Evolutionary conservation across 2,329 filamentous ascomycete genomes (phyloP).

Genomic region (Fusarium oligoseptatum): DNA sequence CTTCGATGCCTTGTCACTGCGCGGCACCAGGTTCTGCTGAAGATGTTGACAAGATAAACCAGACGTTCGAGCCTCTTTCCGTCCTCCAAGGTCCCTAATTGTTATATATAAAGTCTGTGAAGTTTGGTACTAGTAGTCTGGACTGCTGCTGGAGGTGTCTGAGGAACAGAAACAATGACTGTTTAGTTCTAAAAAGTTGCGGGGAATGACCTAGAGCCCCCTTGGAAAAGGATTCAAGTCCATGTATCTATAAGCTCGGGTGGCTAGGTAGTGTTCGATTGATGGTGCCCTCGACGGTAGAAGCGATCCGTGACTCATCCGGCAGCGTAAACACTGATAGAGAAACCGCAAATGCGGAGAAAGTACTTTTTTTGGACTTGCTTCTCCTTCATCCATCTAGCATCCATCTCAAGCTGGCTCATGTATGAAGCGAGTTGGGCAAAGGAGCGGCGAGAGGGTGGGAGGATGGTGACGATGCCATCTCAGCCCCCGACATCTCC

Average conservation of each 20-base stretch:
- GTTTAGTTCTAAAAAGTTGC: not conserved
- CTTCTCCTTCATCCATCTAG: not conserved
- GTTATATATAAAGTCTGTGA: not conserved
- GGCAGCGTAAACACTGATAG: not conserved
- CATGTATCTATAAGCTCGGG: not conserved
- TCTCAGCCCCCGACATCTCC: not conserved
- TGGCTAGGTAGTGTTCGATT: not conserved
- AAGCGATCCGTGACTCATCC: not conserved
- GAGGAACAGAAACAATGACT: not conserved
- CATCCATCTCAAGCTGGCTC: too few species aligned
- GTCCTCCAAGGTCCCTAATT: not conserved
- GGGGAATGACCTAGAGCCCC: not conserved
- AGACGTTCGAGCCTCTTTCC: not conserved
- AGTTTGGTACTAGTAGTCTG: not conserved
- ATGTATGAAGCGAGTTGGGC: not conserved
- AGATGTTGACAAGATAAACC: not conserved
- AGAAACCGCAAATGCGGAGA: not conserved
- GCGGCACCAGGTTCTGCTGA: not conserved
- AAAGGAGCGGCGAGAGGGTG: too few species aligned
- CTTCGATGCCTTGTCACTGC: not conserved
- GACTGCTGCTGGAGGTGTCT: not conserved
- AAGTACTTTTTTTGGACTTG: not conserved
- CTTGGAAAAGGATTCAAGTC: not conserved
- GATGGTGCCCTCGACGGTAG: not conserved
- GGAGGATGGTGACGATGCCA: not conserved